phyloP scores from a whole-genome alignment of 2,329 filamentous ascomycete species.

The Neonectria hederae region DNA sequence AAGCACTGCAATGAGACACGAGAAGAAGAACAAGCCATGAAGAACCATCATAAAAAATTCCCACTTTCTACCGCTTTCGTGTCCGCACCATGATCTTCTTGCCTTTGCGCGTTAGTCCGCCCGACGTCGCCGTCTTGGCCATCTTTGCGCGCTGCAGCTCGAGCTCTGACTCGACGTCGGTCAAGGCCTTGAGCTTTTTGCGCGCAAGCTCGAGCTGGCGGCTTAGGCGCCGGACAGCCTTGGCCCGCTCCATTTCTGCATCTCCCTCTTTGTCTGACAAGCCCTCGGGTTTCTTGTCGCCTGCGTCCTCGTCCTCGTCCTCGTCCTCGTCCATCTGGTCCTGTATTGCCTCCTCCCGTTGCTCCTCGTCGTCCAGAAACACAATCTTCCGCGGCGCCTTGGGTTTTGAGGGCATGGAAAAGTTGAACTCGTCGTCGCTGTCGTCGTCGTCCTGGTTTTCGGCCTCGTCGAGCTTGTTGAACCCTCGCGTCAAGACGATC shows the following conservation, averaged over 20 bases:
- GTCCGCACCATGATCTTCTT: conserved; percentile 71
- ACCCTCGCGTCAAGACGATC: conserved; percentile 55
- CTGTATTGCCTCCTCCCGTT: conserved; percentile 46
- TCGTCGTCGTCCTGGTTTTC: conserved; percentile 46
- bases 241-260: conserved; percentile 52
- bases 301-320: conserved; percentile 47
- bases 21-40: conserved; percentile 31
- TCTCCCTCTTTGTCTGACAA: conserved; percentile 34
- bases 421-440: conserved; percentile 47
- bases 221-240: conserved; percentile 56
- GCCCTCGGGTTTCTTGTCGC: conserved; percentile 41
- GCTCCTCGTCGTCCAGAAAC: conserved; percentile 56
- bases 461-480: conserved; percentile 49
- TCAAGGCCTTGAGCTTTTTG: conserved; percentile 64
- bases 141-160: conserved; percentile 69
- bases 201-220: conserved; percentile 60
- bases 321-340: conserved; percentile 46
- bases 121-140: conserved; percentile 71
- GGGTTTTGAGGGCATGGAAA: conserved; percentile 41
- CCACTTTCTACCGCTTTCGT: conserved; percentile 63
- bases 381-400: conserved; percentile 60
- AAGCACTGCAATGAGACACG: conserved; percentile 33
- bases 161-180: conserved; percentile 65
- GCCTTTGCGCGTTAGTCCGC: conserved; percentile 67
- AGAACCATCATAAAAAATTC: conserved; percentile 21